phyloP scores from a whole-genome alignment of 345 rosid species.

The Rhodamnia rubescens region DNA sequence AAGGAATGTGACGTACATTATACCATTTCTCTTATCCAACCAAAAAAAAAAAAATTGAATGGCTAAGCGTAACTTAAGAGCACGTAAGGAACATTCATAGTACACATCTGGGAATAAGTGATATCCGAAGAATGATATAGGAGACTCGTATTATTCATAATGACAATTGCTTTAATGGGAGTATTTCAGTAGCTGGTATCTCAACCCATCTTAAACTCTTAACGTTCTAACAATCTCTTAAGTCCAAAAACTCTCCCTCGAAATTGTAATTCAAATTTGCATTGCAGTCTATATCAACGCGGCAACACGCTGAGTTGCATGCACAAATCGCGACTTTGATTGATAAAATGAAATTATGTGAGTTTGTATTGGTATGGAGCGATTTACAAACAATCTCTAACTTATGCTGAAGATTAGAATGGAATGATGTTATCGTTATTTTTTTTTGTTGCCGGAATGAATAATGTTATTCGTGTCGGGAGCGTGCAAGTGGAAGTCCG shows the following conservation, averaged over 20 bases:
- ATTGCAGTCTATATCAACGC: not conserved
- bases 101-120: not conserved
- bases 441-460: not conserved
- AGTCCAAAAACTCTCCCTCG: not conserved
- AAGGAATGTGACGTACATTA: not conserved
- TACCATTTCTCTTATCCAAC: not conserved
- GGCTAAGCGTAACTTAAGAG: not conserved
- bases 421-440: not conserved
- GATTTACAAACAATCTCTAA: not conserved
- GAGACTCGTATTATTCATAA: not conserved
- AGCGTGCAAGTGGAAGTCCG: rapidly evolving
- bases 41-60: too few relatives aligned
- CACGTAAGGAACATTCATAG: not conserved
- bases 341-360: not conserved
- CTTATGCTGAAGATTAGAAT: not conserved
- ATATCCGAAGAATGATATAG: too few relatives aligned
- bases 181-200: not conserved
- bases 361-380: not conserved
- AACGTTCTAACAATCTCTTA: not conserved
- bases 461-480: not conserved
- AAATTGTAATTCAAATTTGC: not conserved
- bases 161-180: not conserved
- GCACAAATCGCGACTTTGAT: not conserved
- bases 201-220: not conserved
- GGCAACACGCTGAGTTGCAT: not conserved